phyloP scores from a whole-genome alignment of 305 asterid species.

The Fraxinus sp. region DNA sequence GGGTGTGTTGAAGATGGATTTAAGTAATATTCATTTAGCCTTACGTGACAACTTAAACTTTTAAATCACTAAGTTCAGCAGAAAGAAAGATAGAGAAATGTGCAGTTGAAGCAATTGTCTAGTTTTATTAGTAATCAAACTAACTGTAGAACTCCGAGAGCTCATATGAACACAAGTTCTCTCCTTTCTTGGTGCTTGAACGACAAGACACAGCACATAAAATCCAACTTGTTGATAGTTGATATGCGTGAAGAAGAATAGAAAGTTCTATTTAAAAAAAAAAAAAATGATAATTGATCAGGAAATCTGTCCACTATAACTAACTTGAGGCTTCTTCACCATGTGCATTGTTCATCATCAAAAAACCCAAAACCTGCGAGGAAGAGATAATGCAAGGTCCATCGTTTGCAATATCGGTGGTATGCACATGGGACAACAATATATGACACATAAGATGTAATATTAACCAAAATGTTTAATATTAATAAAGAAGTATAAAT shows the following conservation, averaged over 20 bases:
- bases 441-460: not conserved
- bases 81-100: not conserved
- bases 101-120: not conserved
- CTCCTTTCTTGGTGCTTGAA: not conserved
- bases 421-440: not conserved
- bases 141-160: not conserved
- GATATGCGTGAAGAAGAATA: no score
- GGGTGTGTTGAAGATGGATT: no score
- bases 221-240: no score
- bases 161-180: not conserved
- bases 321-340: slow-evolving; percentile 23
- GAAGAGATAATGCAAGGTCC: slow-evolving; percentile 12
- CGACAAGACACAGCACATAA: no score
- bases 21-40: no score
- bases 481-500: not conserved
- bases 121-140: not conserved
- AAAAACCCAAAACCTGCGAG: slow-evolving; percentile 54
- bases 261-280: no score
- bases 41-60: no score
- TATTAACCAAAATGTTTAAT: not conserved
- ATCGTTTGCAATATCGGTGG: slow-evolving; percentile 10
- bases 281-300: no score
- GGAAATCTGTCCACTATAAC: no score
- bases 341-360: slow-evolving; percentile 60
- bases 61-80: no score